phyloP scores from a whole-genome alignment of 306 rosid species.

The Vigna reflexopilosa region DNA sequence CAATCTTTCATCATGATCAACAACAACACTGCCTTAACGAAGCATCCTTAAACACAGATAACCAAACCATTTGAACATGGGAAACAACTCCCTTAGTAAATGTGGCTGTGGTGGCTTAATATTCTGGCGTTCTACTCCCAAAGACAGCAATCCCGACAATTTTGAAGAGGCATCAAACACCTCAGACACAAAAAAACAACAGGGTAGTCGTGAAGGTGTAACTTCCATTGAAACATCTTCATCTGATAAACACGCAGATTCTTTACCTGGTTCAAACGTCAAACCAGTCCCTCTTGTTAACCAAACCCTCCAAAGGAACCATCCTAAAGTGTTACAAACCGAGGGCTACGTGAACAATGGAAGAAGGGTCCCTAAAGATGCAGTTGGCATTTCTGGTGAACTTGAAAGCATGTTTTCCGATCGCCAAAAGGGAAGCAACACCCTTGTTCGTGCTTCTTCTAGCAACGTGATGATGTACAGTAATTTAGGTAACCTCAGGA shows the following conservation, averaged over 20 bases:
- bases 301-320: constrained; percentile 21
- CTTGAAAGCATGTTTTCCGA: constrained; percentile 74
- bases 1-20: constrained; percentile 3
- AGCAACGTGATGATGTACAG: constrained; percentile 80
- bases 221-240: constrained; percentile 17
- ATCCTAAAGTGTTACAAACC: not conserved
- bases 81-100: constrained; percentile 55
- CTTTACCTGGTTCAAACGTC: constrained; percentile 3
- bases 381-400: constrained; percentile 78
- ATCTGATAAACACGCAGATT: constrained; percentile 29
- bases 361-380: constrained; percentile 47
- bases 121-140: constrained; percentile 50
- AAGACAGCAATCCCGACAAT: constrained; percentile 6
- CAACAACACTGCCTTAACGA: not conserved
- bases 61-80: constrained; percentile 48
- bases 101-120: constrained; percentile 71
- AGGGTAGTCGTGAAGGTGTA: constrained; percentile 41
- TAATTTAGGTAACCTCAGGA: constrained; percentile 76
- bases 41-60: not conserved
- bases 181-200: constrained; percentile 48
- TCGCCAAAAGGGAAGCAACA: constrained; percentile 63
- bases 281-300: constrained; percentile 13
- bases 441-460: constrained; percentile 79
- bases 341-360: constrained; percentile 65
- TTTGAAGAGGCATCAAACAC: constrained; percentile 45